Evolutionary conservation across 164 flowering plant genomes (phyloP).

Genomic region (Berberis vulgaris): DNA sequence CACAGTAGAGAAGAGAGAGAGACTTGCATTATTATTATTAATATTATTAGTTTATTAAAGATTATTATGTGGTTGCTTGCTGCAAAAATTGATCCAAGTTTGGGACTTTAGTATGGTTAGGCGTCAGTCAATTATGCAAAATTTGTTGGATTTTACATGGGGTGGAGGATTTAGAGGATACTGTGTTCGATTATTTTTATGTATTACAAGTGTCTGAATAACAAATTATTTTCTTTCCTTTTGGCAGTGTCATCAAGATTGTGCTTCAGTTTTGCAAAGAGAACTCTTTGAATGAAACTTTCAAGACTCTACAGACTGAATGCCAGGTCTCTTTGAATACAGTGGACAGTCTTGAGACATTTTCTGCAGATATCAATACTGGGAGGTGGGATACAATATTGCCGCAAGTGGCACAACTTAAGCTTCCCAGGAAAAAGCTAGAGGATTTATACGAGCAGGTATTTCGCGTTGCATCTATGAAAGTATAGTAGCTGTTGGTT

Average conservation of each 20-base stretch:
- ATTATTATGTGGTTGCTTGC: too few relatives aligned
- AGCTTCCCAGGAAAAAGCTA: slow-evolving; percentile 88
- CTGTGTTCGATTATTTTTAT: too few relatives aligned
- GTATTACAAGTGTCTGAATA: too few relatives aligned
- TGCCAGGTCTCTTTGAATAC: slow-evolving; percentile 97
- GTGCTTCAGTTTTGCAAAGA: slow-evolving; percentile 99
- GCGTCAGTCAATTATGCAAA: too few relatives aligned
- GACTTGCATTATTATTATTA: too few relatives aligned
- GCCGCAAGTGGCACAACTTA: slow-evolving; percentile 93
- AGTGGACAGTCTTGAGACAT: slow-evolving; percentile 90
- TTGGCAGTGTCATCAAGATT: slow-evolving; percentile 85
- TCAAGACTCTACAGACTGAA: slow-evolving; percentile 85
- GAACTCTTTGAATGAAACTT: slow-evolving; percentile 85
- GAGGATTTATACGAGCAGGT: slow-evolving; percentile 99
- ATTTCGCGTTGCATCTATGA: background rate
- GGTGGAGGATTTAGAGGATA: too few relatives aligned
- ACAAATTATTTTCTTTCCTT: background rate
- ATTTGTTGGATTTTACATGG: too few relatives aligned
- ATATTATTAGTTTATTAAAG: too few relatives aligned
- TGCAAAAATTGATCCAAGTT: too few relatives aligned
- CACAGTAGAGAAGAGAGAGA: too few relatives aligned
- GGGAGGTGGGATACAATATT: slow-evolving; percentile 97
- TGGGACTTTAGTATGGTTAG: too few relatives aligned
- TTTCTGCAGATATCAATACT: slow-evolving; percentile 84
- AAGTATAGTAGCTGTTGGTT: background rate